Base-by-base conservation (phyloP, 306 rosid genomes). In the Albizia julibrissin region DNA sequence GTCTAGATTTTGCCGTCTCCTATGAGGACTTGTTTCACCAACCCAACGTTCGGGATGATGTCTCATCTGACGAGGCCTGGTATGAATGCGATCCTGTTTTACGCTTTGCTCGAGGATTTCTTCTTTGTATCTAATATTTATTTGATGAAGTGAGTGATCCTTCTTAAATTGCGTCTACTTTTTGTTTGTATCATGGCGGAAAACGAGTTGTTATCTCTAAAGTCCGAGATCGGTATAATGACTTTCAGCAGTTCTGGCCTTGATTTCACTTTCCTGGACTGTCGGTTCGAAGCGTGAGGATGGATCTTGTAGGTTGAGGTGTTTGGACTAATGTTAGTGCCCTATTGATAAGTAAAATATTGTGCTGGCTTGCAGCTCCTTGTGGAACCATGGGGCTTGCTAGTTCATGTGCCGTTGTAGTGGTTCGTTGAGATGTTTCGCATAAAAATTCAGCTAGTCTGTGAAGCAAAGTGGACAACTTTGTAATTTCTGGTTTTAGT, bases 31-130 rank as follows among this genome's bases (percentile, higher is more conserved):
- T 95, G 90, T 85, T 88, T 84, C 77, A 84, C 64, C 84, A 75
- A 27, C 65, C 88, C 71, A 56, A 54, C 50, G 79, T 58, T 47
- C 61, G 78, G 15, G 56, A 81, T 13, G 85, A 82, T 40, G 87
- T 67, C 77, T 90, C 91, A 65, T 89, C 89, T 15, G 91, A 90
- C 0, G 97, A 91, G 69, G 91, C 93, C 72, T 95, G 98, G 98
- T 95, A 91, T 52, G 91, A 58, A 76, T 74, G 49, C 75, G 75
- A 79, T 66, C 78, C n/a, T 8, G 37, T 24, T 54, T 69, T 70
- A 40, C 42, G 49, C 16, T 76, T 84, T 82, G 69, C 56, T 65
- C 31, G 46, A 66, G 71, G 62, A 71, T 34, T 22, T 37, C 29
- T 69, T 84, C 56, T 43, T 74, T 40, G 26, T 21, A 13, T 22